Evolutionary conservation across 139 green algal species (phyloP).

Genomic region (Pycnococcus provasolii): DNA sequence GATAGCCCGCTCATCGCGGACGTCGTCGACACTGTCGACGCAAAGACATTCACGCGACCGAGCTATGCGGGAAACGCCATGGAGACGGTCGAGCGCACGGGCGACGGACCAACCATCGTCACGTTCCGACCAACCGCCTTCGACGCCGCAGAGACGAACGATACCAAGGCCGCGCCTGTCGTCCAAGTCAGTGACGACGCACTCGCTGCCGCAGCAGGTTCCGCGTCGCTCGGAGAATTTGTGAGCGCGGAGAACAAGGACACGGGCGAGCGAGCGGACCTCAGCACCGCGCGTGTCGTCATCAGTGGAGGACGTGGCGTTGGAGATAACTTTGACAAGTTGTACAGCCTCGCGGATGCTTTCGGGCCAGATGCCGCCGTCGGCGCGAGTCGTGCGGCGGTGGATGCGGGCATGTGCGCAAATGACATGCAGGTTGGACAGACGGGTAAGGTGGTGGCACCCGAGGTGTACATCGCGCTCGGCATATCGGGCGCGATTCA

Average conservation of each 20-base stretch:
- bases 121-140: conserved; percentile 72
- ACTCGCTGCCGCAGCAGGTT: conserved; percentile 29
- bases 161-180: conserved; percentile 21
- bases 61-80: conserved; percentile 86
- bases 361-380: conserved; percentile 43
- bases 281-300: conserved; percentile 51
- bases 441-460: conserved; percentile 89
- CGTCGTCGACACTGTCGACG: conserved; percentile 43
- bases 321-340: conserved; percentile 36
- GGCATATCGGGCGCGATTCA: conserved; percentile 91
- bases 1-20: conserved; percentile 65
- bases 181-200: conserved; percentile 38
- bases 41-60: conserved; percentile 46
- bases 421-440: conserved; percentile 94
- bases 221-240: conserved; percentile 31
- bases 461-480: conserved; percentile 84
- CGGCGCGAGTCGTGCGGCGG: conserved; percentile 73
- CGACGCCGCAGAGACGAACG: conserved; percentile 4
- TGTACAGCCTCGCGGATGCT: neutral
- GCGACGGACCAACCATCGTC: conserved; percentile 39
- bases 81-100: conserved; percentile 47
- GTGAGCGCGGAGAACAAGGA: conserved; percentile 40
- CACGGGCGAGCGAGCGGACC: conserved; percentile 53
- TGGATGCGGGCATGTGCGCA: conserved; percentile 72
- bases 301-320: conserved; percentile 72